A percentile compares a stretch with the other conserved stretches of the same genome.
These are phyloP conservation scores for Penicillium roqueforti DNA, from an alignment of 495 filamentous ascomycete species.

Conservation along the genomic window DNA sequence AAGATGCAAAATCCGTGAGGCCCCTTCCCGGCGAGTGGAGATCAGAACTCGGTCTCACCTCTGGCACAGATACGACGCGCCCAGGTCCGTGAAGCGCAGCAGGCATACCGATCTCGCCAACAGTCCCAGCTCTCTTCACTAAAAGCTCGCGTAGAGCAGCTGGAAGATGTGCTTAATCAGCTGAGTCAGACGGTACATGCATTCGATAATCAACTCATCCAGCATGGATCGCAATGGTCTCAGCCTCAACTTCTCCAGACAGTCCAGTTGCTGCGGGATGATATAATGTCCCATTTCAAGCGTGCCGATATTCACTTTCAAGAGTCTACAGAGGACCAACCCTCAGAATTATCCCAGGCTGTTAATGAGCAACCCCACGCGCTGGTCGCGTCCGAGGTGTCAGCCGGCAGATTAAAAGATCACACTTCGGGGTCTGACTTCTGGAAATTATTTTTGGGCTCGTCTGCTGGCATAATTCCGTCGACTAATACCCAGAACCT, in stretches of 20 bases:
- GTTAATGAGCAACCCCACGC: neutral
- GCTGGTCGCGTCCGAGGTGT: neutral
- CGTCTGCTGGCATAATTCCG: neutral
- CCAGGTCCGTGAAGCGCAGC: constrained; percentile 21
- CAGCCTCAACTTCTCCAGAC: constrained; percentile 8
- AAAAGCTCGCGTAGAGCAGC: constrained; percentile 13
- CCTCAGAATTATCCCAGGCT: neutral
- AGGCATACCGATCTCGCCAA: constrained; percentile 21
- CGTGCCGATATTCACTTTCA: neutral
- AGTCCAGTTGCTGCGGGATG: constrained; percentile 9
- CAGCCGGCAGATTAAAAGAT: neutral
- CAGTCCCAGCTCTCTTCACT: constrained; percentile 14
- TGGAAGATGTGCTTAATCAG: constrained; percentile 16
- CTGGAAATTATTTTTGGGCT: neutral
- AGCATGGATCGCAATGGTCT: constrained; percentile 3
- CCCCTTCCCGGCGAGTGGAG: neutral
- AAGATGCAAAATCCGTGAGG: constrained; percentile 1
- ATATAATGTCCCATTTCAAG: constrained; percentile 11
- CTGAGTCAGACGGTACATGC: constrained; percentile 9
- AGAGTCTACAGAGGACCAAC: neutral
- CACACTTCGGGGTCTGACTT: neutral
- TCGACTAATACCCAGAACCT: neutral
- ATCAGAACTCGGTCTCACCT: neutral
- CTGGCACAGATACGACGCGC: constrained; percentile 10
- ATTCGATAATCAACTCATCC: constrained; percentile 11